Base-by-base conservation (phyloP, 2,329 filamentous ascomycete species). In the Aspergillus sp. region DNA sequence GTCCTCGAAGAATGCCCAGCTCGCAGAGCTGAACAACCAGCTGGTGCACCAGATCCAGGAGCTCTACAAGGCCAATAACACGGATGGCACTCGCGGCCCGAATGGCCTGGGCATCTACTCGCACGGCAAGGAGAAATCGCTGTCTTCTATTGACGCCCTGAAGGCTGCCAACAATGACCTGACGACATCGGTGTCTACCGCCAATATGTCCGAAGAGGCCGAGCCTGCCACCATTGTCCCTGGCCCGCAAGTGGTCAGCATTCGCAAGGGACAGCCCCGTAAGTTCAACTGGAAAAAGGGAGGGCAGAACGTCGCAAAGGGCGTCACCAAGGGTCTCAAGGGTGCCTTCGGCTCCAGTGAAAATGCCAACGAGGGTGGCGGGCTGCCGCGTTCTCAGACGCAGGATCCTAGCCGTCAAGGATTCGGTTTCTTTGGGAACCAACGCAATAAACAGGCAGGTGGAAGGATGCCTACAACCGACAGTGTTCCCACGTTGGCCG, bases 231-330 rank as follows among this genome's bases (percentile, higher is more conserved):
- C 81, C 0, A 73, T 87, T 45, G 71, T 85, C 57, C 80, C 85
- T 23, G 88, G 90, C 2, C 92, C 94, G n/a, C 94, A 96, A 55
- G 89, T 97, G 31, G 89, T 97, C 55, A 95, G 94, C 64, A 95
- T 97, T 57, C 86, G 91, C 64, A 97, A 97, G 76, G 91, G 89
- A 25, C 91, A 96, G 68, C 86, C 88, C 49, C 96, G 91, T 77
- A 97, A 97, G 71, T 97, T 97, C 76, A 96, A 96, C 76, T 97
- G 94, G 92, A 96, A 97, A 81, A 96, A 95, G 78, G 91, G 91
- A 36, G 90, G 90, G 36, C 93, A 96, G 74, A 92, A 89, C 51
- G 87, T 97, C 63, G 92, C 92, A 23, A 96, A 97, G 72, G 93
- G 92, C 66, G 89, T 97, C 47, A 88, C 89, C 56, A 97, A 97